Percentiles rank a stretch among this genome's conserved stretches.
Evolutionary conservation across 129 eudicot species (phyloP).

Genomic region (Flaveria robusta): DNA sequence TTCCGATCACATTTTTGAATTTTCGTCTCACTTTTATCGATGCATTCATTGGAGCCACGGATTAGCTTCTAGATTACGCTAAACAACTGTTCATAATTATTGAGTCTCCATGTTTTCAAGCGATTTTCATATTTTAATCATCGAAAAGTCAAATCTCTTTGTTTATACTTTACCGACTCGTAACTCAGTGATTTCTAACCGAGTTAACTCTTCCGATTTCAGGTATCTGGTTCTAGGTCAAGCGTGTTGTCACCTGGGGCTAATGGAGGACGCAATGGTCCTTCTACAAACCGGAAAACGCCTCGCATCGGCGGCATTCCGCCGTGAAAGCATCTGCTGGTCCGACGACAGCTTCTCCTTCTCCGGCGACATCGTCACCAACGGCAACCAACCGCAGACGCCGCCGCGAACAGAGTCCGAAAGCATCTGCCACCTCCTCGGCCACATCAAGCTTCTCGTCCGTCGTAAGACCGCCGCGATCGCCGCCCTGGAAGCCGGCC

Average conservation of each 20-base stretch:
- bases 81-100: constrained; percentile 34
- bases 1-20: background rate
- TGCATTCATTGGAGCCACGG: background rate
- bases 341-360: constrained; percentile 86
- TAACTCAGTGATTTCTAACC: constrained; percentile 26
- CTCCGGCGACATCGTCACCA: constrained; percentile 42
- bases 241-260: constrained; percentile 91
- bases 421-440: constrained; percentile 61
- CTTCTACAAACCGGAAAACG: constrained; percentile 94
- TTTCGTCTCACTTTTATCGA: constrained; percentile 10
- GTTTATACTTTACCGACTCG: constrained; percentile 29
- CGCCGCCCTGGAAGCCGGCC: constrained; percentile 93
- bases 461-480: constrained; percentile 91
- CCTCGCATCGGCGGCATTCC: constrained; percentile 85
- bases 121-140: background rate
- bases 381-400: constrained; percentile 43
- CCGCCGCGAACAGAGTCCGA: constrained; percentile 72
- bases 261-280: constrained; percentile 96
- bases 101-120: constrained; percentile 27
- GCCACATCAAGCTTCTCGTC: constrained; percentile 85
- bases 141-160: constrained; percentile 25
- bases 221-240: constrained; percentile 89
- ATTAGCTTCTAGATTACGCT: constrained; percentile 52
- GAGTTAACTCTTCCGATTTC: constrained; percentile 18
- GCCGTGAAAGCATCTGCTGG: constrained; percentile 85